Conservation (phyloP, 176 grass and related monocot genomes). For the Aegilops umbellulata region DNA sequence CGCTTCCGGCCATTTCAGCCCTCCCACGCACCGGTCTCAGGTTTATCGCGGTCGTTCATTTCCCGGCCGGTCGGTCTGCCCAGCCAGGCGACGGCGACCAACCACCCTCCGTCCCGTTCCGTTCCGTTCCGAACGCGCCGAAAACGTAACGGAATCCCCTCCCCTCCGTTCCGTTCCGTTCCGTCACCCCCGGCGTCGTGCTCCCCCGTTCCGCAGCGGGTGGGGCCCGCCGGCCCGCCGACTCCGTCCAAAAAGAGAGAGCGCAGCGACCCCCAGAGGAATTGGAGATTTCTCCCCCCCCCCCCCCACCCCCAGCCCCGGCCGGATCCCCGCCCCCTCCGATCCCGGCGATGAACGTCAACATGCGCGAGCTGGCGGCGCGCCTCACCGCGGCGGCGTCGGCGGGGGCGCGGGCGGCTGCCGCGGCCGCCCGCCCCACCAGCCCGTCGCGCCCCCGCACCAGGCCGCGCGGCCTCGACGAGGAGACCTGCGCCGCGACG, state of each 20-base stretch:
- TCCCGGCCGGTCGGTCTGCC: not conserved
- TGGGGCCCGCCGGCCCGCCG: conserved; percentile 30
- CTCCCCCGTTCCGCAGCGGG: not conserved
- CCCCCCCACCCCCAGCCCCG: not conserved
- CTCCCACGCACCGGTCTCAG: too few relatives aligned
- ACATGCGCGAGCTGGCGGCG: not conserved
- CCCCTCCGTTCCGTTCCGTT: not conserved
- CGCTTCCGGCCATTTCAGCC: too few relatives aligned
- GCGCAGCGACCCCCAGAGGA: not conserved
- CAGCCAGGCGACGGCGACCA: not conserved
- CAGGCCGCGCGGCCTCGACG: conserved; percentile 78
- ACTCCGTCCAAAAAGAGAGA: conserved; percentile 39
- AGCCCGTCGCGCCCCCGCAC: conserved; percentile 75
- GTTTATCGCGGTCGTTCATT: too few relatives aligned
- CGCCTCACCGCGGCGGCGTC: not conserved
- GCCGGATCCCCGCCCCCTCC: not conserved
- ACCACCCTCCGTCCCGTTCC: not conserved
- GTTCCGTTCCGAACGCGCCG: not conserved
- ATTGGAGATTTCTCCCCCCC: not conserved
- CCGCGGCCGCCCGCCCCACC: conserved; percentile 31
- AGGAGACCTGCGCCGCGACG: conserved; percentile 63
- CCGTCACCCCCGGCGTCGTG: not conserved
- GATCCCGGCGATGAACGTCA: conserved; percentile 34
- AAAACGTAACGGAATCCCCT: not conserved
- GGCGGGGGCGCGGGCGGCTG: not conserved